phyloP scores from a whole-genome alignment of 2,329 filamentous ascomycete genomes.

The Dactylonectria macrodidyma region DNA sequence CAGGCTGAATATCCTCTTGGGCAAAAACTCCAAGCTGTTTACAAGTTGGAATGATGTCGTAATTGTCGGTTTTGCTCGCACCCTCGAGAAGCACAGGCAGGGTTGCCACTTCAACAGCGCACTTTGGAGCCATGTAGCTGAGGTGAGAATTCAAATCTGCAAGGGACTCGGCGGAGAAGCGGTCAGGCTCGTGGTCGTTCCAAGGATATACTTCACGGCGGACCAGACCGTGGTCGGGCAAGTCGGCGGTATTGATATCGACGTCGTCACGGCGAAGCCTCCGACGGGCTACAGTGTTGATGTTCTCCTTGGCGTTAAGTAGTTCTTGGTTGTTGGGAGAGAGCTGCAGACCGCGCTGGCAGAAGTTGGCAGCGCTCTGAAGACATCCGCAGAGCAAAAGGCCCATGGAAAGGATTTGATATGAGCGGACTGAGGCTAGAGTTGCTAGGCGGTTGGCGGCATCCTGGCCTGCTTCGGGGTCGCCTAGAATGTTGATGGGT shows the following conservation, averaged over 20 bases:
- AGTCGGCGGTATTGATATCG: conserved; percentile 61
- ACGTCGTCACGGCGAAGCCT: conserved; percentile 63
- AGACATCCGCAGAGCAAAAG: conserved; percentile 77
- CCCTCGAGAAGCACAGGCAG: conserved; percentile 79
- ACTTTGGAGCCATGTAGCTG: conserved; percentile 80
- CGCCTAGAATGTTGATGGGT: conserved; percentile 51
- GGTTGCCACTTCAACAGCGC: conserved; percentile 82
- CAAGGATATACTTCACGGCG: conserved; percentile 80
- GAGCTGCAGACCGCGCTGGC: conserved; percentile 70
- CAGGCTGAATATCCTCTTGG: conserved; percentile 82
- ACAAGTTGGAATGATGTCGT: conserved; percentile 70
- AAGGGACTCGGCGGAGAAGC: conserved; percentile 79
- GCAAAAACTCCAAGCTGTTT: conserved; percentile 93
- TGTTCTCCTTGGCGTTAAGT: conserved; percentile 65
- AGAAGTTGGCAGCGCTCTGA: conserved; percentile 77
- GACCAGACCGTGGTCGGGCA: conserved; percentile 80
- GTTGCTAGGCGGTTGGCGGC: conserved; percentile 60
- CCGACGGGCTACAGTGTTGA: conserved; percentile 67
- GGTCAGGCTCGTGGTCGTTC: conserved; percentile 78
- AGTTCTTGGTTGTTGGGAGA: conserved; percentile 71
- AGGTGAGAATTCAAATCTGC: conserved; percentile 80
- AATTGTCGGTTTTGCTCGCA: conserved; percentile 64
- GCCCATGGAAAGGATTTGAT: conserved; percentile 70
- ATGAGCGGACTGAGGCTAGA: conserved; percentile 69
- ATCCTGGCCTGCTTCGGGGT: conserved; percentile 52